Evolutionary conservation across 768 basidiomycete species (phyloP).

Genomic region (Inosperma sp.): DNA sequence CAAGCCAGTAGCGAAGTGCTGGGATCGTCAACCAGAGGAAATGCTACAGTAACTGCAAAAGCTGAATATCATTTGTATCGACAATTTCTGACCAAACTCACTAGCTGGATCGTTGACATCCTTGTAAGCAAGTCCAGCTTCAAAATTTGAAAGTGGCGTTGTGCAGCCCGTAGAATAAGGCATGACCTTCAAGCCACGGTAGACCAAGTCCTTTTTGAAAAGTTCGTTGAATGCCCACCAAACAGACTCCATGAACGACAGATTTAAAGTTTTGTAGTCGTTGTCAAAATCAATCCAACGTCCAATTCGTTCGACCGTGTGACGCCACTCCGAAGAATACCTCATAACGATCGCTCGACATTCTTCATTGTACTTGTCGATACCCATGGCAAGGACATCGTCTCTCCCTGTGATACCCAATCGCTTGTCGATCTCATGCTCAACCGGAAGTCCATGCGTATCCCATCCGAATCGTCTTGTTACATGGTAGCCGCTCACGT

Average conservation of each 20-base stretch:
- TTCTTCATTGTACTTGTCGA: slow-evolving; percentile 96
- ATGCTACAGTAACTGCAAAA: slow-evolving; percentile 76
- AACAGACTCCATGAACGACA: slow-evolving; percentile 93
- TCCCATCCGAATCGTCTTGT: slow-evolving; percentile 97
- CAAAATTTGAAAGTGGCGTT: slow-evolving; percentile 96
- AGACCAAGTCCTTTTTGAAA: slow-evolving; percentile 90
- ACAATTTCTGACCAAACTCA: slow-evolving; percentile 29
- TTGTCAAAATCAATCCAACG: slow-evolving; percentile 99
- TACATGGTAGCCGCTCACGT: slow-evolving; percentile 89
- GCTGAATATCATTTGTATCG: not conserved
- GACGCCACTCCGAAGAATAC: slow-evolving; percentile 90
- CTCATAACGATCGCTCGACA: slow-evolving; percentile 97
- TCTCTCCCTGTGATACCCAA: slow-evolving; percentile 87
- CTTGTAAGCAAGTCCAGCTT: slow-evolving; percentile 87
- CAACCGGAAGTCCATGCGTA: slow-evolving; percentile 96
- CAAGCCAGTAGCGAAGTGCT: slow-evolving; percentile 87
- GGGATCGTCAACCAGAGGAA: slow-evolving; percentile 91
- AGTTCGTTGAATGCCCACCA: slow-evolving; percentile 99
- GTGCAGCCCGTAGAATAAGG: slow-evolving; percentile 96
- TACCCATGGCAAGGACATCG: slow-evolving; percentile 93
- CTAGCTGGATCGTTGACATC: slow-evolving; percentile 93
- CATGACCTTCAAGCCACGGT: slow-evolving; percentile 92
- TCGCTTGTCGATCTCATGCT: slow-evolving; percentile 98
- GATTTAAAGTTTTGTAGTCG: slow-evolving; percentile 96
- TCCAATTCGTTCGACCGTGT: slow-evolving; percentile 95